Evolutionary conservation across 2,329 filamentous ascomycete species (phyloP), one percentile per base, ranked within the genome.

Genomic region (Chrysoporthe puriensis): DNA sequence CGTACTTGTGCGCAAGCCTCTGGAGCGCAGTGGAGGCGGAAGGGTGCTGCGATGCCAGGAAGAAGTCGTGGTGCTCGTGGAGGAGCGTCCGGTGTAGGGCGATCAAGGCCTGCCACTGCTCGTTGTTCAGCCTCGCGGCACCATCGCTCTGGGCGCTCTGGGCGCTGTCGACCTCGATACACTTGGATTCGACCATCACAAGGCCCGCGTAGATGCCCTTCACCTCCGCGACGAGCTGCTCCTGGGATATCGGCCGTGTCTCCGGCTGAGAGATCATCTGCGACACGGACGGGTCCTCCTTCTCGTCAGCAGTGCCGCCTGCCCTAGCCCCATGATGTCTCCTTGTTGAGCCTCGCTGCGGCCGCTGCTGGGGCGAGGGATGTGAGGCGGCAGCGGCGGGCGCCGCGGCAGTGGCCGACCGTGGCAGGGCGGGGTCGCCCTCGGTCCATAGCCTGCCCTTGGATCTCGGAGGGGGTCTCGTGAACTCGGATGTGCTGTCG

Each of bases 91-190:
- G 84, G 72, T 98, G 95, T 0, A 97, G 77, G 0, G 91, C 90
- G 52, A 97, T 93, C 0, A 97, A 78, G 0, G 92, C 91, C 71
- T 96, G 91, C 91, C 92, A 97, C 73, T 97, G 91, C 63, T 94
- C 89, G 52, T 86, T 81, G 34, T 82, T 88, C 0, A 90, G 76
- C 18, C 82, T 81, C 0, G 75, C 77, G 1, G 80, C 77, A 0
- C 79, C 73, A 1, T 81, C 79, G 0, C 79, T 80, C 4, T 83
- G 80, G 0, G 80, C 79, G 0, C 82, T 84, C 57, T 88, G 86
- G 0, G 86, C 83, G 9, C 87, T 88, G 72, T 95, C 92, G 0
- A 96, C 90, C 64, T 96, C 91, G 0, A 96, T 94, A 73, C 93
- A 95, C 72, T 96, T 93, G 34, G 87, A 88, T 75, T 98, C 95